Evolutionary conservation across 495 filamentous ascomycete genomes (phyloP).

Genomic region (Letharia columbiana): DNA sequence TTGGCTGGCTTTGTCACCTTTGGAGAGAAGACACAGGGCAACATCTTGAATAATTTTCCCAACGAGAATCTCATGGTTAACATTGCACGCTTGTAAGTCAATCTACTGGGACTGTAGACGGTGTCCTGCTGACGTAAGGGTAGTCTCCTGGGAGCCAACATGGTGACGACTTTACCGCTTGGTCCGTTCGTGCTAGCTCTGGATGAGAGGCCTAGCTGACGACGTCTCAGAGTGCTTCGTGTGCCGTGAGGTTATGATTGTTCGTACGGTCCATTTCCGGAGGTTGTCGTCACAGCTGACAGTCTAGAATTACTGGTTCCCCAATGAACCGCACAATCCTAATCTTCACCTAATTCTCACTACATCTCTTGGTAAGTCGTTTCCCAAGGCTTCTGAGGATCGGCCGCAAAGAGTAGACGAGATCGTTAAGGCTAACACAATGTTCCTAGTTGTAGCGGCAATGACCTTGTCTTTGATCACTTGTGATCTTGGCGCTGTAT

Average conservation of each 20-base stretch:
- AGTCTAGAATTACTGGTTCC: slow-evolving; percentile 70
- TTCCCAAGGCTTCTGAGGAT: not conserved
- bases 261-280: not conserved
- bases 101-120: not conserved
- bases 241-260: slow-evolving; percentile 86
- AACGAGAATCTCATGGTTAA: slow-evolving; percentile 84
- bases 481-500: slow-evolving; percentile 87
- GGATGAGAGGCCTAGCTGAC: not conserved
- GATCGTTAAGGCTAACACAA: not conserved
- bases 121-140: slow-evolving; percentile 22
- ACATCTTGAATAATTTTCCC: slow-evolving; percentile 97
- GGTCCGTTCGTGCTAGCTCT: not conserved
- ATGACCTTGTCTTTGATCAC: slow-evolving; percentile 72
- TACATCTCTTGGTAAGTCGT: slow-evolving; percentile 36
- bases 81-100: slow-evolving; percentile 68
- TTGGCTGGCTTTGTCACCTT: slow-evolving; percentile 87
- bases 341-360: slow-evolving; percentile 80
- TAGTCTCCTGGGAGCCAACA: slow-evolving; percentile 88
- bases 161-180: slow-evolving; percentile 92
- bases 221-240: slow-evolving; percentile 68
- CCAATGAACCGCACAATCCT: slow-evolving; percentile 67
- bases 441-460: slow-evolving; percentile 59
- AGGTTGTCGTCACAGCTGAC: not conserved
- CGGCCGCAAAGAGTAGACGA: not conserved
- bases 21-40: slow-evolving; percentile 81